phyloP scores from a whole-genome alignment of 768 basidiomycete genomes.

The Tylopilus sp. region DNA sequence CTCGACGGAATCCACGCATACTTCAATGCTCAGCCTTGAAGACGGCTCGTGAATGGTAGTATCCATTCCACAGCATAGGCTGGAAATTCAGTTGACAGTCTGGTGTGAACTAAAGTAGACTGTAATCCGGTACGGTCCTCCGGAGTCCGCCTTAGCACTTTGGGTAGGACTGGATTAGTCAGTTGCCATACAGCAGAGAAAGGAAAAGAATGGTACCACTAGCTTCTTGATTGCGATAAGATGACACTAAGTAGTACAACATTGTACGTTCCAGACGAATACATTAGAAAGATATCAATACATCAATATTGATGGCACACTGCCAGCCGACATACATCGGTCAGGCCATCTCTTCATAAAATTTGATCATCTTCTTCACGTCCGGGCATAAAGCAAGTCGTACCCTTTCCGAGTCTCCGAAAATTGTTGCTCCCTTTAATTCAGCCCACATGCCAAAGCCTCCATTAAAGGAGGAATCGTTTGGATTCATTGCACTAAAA shows the following conservation, averaged over 20 bases:
- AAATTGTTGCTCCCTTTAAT: slow-evolving; percentile 43
- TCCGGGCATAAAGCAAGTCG: slow-evolving; percentile 67
- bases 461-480: slow-evolving; percentile 26
- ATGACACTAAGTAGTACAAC: not conserved
- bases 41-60: not conserved
- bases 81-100: not conserved
- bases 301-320: not conserved
- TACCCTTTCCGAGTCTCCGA: slow-evolving; percentile 62
- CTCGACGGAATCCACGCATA: slow-evolving; percentile 75
- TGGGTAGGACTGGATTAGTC: too few species aligned
- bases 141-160: too few species aligned
- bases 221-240: not conserved
- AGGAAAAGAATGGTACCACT: too few species aligned
- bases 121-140: too few species aligned
- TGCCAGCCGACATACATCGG: not conserved
- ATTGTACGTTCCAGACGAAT: not conserved
- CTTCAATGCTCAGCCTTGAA: slow-evolving; percentile 41
- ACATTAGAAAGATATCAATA: not conserved
- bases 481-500: slow-evolving; percentile 29
- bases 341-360: slow-evolving; percentile 48
- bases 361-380: slow-evolving; percentile 52
- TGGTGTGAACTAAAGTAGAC: too few species aligned
- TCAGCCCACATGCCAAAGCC: slow-evolving; percentile 57
- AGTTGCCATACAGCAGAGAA: too few species aligned
- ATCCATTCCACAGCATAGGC: slow-evolving; percentile 3